These are phyloP conservation scores for Catunica adiposa DNA, from an alignment of 2,329 filamentous ascomycete genomes.

Conservation along the genomic window DNA sequence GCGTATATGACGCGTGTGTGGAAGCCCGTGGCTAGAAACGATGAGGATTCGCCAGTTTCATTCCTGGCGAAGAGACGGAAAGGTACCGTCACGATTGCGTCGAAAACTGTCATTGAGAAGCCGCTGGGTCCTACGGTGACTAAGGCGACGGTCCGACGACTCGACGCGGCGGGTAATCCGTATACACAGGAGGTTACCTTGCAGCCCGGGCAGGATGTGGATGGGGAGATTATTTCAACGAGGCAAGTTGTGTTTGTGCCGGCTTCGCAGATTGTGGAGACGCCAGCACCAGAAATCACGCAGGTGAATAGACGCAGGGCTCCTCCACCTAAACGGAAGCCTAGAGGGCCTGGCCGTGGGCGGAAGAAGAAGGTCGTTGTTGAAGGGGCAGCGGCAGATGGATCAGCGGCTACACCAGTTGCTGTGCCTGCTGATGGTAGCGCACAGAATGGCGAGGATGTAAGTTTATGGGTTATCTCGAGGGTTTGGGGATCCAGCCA, in stretches of 20 bases:
- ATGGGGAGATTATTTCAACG: constrained; percentile 57
- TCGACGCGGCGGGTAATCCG: constrained; percentile 64
- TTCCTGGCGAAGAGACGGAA: constrained; percentile 46
- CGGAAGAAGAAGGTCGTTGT: constrained; percentile 59
- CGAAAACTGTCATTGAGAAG: constrained; percentile 31
- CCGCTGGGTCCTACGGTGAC: constrained; percentile 42
- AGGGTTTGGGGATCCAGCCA: neutral
- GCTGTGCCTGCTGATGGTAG: constrained; percentile 18
- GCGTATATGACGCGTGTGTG: constrained; percentile 42
- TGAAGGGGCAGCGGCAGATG: constrained; percentile 20
- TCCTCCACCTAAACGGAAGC: constrained; percentile 65
- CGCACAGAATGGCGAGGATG: neutral
- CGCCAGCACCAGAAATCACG: constrained; percentile 23
- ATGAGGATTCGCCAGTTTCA: constrained; percentile 35
- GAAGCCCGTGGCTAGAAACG: constrained; percentile 44
- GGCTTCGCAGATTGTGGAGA: constrained; percentile 40
- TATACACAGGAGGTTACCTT: constrained; percentile 74
- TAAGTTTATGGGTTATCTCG: neutral
- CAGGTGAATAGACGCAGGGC: constrained; percentile 43
- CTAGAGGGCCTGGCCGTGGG: constrained; percentile 50
- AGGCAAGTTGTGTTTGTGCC: constrained; percentile 40
- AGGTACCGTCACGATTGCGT: constrained; percentile 40
- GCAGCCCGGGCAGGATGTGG: constrained; percentile 57
- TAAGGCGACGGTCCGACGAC: constrained; percentile 62
- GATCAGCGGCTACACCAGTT: constrained; percentile 22